These are phyloP conservation scores for Phlegmacium glaucopus DNA, from an alignment of 768 basidiomycete species.

Conservation along the genomic window DNA sequence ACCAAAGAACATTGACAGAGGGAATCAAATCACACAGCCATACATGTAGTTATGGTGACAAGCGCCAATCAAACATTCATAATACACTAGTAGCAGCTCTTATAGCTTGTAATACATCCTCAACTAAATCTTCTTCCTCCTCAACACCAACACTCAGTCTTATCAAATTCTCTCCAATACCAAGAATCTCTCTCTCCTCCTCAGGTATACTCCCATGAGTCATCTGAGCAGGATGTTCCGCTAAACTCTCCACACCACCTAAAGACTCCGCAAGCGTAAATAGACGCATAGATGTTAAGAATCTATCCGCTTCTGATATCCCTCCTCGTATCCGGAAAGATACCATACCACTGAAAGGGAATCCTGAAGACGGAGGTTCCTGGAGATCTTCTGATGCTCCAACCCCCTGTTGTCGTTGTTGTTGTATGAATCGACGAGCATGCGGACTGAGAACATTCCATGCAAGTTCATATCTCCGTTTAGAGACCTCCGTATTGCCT, in stretches of 20 bases:
- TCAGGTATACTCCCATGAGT: constrained; percentile 79
- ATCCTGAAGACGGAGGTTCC: constrained; percentile 50
- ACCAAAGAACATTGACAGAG: too few relatives aligned
- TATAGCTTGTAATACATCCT: constrained; percentile 67
- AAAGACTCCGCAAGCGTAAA: constrained; percentile 86
- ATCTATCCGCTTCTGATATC: constrained; percentile 52
- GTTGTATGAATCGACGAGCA: constrained; percentile 46
- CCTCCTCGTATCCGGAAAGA: constrained; percentile 70
- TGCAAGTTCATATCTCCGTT: constrained; percentile 55
- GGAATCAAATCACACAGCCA: too few relatives aligned
- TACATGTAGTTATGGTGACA: too few relatives aligned
- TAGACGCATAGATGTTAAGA: constrained; percentile 61
- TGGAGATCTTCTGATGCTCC: constrained; percentile 10
- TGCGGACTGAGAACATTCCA: constrained; percentile 62
- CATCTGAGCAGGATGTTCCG: constrained; percentile 86
- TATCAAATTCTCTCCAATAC: constrained; percentile 76
- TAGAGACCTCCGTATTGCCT: constrained; percentile 42
- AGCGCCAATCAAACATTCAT: too few relatives aligned
- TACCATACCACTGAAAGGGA: constrained; percentile 92
- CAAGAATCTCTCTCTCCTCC: constrained; percentile 61
- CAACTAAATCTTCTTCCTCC: constrained; percentile 77
- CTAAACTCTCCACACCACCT: constrained; percentile 90
- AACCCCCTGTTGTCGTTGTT: neutral
- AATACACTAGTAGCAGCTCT: constrained; percentile 5
- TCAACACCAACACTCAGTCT: constrained; percentile 87